Conservation (phyloP, 1,284 basidiomycete genomes). For the Caloboletus firmus region DNA sequence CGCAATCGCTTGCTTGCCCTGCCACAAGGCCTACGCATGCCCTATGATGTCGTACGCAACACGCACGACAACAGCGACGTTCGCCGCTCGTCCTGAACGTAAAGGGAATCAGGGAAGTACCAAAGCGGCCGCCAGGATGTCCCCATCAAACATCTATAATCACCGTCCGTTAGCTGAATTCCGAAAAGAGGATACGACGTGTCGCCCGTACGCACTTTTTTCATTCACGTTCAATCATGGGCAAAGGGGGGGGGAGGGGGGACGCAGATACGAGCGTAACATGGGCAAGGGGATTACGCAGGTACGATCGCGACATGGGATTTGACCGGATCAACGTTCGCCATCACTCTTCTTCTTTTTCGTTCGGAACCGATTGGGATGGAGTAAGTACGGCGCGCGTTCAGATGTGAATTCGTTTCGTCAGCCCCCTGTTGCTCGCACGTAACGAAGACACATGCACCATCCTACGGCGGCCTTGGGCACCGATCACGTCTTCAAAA, state of each 20-base stretch:
- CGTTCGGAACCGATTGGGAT: constrained; percentile 18
- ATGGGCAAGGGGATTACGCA: neutral
- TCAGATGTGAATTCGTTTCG: constrained; percentile 9
- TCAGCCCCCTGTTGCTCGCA: constrained; percentile 1
- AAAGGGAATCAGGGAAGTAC: constrained; percentile 17
- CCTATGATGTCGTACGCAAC: constrained; percentile 21
- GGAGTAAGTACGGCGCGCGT: neutral
- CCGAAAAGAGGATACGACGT: constrained; percentile 7
- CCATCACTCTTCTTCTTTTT: constrained; percentile 1
- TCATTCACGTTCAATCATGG: constrained; percentile 6
- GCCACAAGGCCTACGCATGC: constrained; percentile 27
- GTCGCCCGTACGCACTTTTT: neutral
- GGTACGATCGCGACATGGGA: constrained; percentile 7
- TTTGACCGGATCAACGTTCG: constrained; percentile 18
- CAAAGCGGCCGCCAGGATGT: constrained; percentile 6
- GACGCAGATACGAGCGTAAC: constrained; percentile 4
- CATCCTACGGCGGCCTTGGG: constrained; percentile 1
- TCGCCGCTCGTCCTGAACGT: constrained; percentile 20
- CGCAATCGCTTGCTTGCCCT: constrained; percentile 8
- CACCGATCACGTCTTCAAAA: neutral
- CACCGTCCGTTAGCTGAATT: constrained; percentile 1
- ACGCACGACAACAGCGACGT: constrained; percentile 11
- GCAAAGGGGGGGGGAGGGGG: neutral
- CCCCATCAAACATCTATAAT: constrained; percentile 16
- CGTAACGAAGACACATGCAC: constrained; percentile 12